Evolutionary conservation across 1,284 basidiomycete genomes (phyloP).

Genomic region (Melampsora larici-populina): DNA sequence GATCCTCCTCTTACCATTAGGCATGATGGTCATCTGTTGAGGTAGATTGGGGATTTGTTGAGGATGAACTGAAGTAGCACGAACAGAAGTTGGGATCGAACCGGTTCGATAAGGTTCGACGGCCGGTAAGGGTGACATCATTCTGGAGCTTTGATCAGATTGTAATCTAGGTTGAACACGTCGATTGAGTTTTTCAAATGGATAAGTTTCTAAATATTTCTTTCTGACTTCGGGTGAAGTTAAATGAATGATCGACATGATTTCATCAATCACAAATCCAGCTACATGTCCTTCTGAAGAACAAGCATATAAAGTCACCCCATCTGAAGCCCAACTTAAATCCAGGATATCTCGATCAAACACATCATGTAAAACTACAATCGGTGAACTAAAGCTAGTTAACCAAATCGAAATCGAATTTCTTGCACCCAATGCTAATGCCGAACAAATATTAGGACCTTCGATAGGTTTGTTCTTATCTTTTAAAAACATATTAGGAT

Average conservation of each 20-base stretch:
- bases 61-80: constrained; percentile 35
- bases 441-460: constrained; percentile 71
- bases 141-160: not conserved
- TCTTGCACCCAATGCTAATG: constrained; percentile 85
- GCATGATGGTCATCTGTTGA: constrained; percentile 54
- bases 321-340: constrained; percentile 87
- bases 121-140: constrained; percentile 44
- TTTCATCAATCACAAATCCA: constrained; percentile 71
- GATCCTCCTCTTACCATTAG: constrained; percentile 64
- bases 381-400: constrained; percentile 79
- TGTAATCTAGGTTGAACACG: constrained; percentile 22
- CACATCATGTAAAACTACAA: constrained; percentile 87
- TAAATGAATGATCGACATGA: constrained; percentile 76
- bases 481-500: constrained; percentile 83
- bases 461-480: constrained; percentile 64
- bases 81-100: constrained; percentile 36
- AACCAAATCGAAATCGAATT: constrained; percentile 74
- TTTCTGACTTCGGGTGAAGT: constrained; percentile 70
- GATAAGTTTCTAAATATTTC: constrained; percentile 73
- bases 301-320: constrained; percentile 84
- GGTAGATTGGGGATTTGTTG: constrained; percentile 35
- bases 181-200: constrained; percentile 57
- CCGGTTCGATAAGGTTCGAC: constrained; percentile 47
- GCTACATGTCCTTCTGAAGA: constrained; percentile 93
- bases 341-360: constrained; percentile 95